These are phyloP conservation scores for Cryoendolithus antarcticus DNA, from an alignment of 2,329 filamentous ascomycete genomes.

Conservation along the genomic window DNA sequence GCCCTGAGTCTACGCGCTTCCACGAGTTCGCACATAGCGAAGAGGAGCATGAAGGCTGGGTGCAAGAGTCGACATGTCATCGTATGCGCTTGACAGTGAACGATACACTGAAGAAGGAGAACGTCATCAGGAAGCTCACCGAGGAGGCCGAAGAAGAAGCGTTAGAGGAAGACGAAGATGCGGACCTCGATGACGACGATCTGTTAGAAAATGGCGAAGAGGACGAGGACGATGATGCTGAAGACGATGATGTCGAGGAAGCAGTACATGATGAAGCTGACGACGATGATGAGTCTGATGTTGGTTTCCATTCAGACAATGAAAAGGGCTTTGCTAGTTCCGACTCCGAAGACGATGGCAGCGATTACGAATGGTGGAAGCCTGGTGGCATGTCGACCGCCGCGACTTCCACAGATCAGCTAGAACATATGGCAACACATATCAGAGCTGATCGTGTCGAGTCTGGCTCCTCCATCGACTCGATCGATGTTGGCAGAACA, in stretches of 20 bases:
- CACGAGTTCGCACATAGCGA: slow-evolving; percentile 85
- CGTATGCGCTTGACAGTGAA: slow-evolving; percentile 69
- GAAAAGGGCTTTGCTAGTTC: slow-evolving; percentile 60
- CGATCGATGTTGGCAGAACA: slow-evolving; percentile 27
- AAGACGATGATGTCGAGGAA: slow-evolving; percentile 53
- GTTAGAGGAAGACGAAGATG: slow-evolving; percentile 47
- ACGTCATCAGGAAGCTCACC: slow-evolving; percentile 70
- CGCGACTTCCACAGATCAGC: slow-evolving; percentile 41
- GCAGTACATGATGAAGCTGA: slow-evolving; percentile 32
- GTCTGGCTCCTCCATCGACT: slow-evolving; percentile 44
- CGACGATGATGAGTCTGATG: slow-evolving; percentile 40
- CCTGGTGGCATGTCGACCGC: slow-evolving; percentile 40
- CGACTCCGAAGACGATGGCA: slow-evolving; percentile 55
- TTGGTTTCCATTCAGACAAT: slow-evolving; percentile 74
- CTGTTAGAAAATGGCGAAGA: slow-evolving; percentile 37
- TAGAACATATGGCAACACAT: slow-evolving; percentile 32
- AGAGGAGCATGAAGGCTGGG: slow-evolving; percentile 82
- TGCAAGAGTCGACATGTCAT: slow-evolving; percentile 54
- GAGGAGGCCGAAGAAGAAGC: slow-evolving; percentile 89
- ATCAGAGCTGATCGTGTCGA: slow-evolving; percentile 33
- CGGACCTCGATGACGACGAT: slow-evolving; percentile 27
- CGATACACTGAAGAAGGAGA: slow-evolving; percentile 84
- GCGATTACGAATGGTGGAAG: slow-evolving; percentile 58
- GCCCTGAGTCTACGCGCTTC: slow-evolving; percentile 52
- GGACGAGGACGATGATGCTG: slow-evolving; percentile 45